These are phyloP conservation scores for Scutellaria baicalensis DNA, from an alignment of 257 asterid species.

Conservation along the genomic window DNA sequence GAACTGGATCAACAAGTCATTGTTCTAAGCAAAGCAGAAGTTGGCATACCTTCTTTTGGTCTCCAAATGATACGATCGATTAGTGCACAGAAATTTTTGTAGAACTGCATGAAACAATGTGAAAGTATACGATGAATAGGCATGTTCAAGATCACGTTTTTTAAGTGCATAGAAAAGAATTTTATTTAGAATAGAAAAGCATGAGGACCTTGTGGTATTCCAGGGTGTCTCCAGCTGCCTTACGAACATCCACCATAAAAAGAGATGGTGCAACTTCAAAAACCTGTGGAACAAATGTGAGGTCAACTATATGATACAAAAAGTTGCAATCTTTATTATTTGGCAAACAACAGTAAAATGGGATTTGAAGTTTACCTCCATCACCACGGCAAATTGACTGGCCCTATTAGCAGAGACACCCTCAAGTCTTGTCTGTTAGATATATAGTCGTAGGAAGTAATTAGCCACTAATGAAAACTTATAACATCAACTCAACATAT, in stretches of 20 bases:
- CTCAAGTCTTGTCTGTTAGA: conserved; percentile 82
- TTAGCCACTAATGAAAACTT: not conserved
- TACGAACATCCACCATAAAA: conserved; percentile 92
- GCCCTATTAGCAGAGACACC: conserved; percentile 62
- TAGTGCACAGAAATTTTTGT: conserved; percentile 58
- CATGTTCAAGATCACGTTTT: not conserved
- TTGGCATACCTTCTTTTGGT: conserved; percentile 46
- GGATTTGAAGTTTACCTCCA: conserved; percentile 54
- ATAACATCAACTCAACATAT: not conserved
- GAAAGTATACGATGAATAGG: not conserved
- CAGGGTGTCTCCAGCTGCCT: conserved; percentile 89
- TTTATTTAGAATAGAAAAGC: not conserved
- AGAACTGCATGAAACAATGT: conserved; percentile 52
- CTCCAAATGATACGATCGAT: conserved; percentile 65
- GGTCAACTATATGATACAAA: not conserved
- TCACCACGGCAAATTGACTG: conserved; percentile 78
- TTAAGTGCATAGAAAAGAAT: not conserved
- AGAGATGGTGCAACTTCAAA: conserved; percentile 88
- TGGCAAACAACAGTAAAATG: not conserved
- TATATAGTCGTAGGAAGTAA: conserved; percentile 6
- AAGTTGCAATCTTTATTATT: not conserved
- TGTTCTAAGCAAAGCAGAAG: conserved; percentile 34
- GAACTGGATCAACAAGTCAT: conserved; percentile 49
- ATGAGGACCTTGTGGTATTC: conserved; percentile 77
- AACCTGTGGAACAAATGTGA: conserved; percentile 35